Conservation (phyloP, 2,329 filamentous ascomycete genomes). For the Cercospora sp. region DNA sequence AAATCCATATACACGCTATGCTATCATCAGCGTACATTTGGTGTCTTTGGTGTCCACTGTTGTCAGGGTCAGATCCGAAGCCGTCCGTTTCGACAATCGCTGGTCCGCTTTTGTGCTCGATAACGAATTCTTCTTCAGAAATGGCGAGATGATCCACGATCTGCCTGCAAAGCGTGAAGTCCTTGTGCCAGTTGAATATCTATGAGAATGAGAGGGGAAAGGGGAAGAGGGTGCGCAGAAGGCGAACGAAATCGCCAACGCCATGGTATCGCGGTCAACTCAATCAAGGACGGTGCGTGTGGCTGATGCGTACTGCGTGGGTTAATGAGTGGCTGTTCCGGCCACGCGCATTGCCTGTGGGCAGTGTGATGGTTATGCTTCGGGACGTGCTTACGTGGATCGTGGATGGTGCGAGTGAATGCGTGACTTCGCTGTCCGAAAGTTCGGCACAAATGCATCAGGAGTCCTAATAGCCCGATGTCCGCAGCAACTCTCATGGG, state of each 20-base stretch:
- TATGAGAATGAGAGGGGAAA: background rate
- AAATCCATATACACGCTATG: no score
- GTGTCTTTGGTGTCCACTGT: background rate
- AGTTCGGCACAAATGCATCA: background rate
- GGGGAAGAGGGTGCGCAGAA: background rate
- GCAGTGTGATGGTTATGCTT: background rate
- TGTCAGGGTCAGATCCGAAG: background rate
- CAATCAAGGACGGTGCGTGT: background rate
- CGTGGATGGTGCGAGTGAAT: background rate
- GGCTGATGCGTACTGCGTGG: slow-evolving; percentile 2
- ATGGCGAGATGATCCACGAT: slow-evolving; percentile 5
- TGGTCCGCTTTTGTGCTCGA: background rate
- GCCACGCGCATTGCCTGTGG: background rate
- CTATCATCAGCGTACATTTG: background rate
- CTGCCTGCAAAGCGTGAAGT: background rate
- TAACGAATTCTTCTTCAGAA: slow-evolving; percentile 5
- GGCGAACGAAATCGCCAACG: slow-evolving; percentile 2
- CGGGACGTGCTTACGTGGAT: slow-evolving; percentile 2
- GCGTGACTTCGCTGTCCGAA: slow-evolving; percentile 13
- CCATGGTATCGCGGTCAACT: slow-evolving; percentile 4
- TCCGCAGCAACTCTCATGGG: background rate
- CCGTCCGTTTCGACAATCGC: background rate
- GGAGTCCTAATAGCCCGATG: background rate
- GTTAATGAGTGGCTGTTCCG: slow-evolving; percentile 4
- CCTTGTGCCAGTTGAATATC: background rate